phyloP scores from a whole-genome alignment of 345 rosid genomes.

The Viola odorata region DNA sequence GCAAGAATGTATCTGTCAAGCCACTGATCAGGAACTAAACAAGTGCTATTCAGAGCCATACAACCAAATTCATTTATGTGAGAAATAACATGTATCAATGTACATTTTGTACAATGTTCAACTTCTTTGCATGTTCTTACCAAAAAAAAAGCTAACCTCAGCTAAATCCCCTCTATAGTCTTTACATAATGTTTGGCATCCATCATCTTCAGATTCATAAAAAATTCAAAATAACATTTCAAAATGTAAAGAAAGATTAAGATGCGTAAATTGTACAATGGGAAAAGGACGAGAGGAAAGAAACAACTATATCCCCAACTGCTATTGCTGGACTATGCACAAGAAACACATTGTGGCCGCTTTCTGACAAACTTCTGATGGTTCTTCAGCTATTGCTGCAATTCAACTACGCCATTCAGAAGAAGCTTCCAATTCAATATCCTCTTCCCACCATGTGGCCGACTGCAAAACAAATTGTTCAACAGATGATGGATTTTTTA shows the following conservation, averaged over 20 bases:
- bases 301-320: slow-evolving; percentile 3
- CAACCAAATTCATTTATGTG: too few species aligned
- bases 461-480: slow-evolving; percentile 34
- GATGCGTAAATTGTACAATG: not conserved
- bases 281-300: not conserved
- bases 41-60: too few species aligned
- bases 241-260: too few species aligned
- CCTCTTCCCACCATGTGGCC: slow-evolving; percentile 99
- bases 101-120: not conserved
- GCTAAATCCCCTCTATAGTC: not conserved
- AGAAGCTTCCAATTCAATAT: slow-evolving; percentile 65
- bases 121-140: not conserved
- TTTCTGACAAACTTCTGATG: not conserved
- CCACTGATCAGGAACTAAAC: too few species aligned
- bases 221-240: not conserved
- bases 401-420: slow-evolving; percentile 79
- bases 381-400: not conserved
- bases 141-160: not conserved
- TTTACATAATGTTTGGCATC: not conserved
- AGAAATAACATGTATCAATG: too few species aligned
- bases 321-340: not conserved
- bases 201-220: not conserved
- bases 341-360: not conserved
- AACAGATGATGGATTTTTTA: not conserved
- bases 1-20: too few species aligned